Percentiles rank a stretch among this genome's conserved stretches.
phyloP scores from a whole-genome alignment of 495 filamentous ascomycete species.

The Aspergillus saccharolyticus region DNA sequence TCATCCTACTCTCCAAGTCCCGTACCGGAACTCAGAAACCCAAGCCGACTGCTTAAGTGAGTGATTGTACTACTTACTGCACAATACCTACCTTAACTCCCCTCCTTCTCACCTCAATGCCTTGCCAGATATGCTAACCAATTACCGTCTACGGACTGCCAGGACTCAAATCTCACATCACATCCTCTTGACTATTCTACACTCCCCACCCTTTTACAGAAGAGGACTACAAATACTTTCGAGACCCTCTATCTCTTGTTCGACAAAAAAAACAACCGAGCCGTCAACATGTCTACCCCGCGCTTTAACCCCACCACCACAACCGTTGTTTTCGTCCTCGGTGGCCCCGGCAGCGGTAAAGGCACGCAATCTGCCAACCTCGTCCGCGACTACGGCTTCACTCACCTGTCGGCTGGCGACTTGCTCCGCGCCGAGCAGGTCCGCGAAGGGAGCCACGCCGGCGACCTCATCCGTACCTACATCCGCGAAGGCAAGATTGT shows the following conservation, averaged over 20 bases:
- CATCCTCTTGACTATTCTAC: no score
- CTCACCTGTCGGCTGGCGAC: constrained; percentile 89
- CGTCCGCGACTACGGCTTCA: constrained; percentile 85
- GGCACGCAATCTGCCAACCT: constrained; percentile 80
- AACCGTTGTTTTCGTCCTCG: constrained; percentile 70
- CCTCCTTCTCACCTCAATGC: constrained; percentile 3
- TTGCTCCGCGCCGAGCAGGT: constrained; percentile 90
- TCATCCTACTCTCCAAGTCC: constrained; percentile 57
- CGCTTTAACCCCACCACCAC: constrained; percentile 76
- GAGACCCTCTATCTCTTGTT: no score
- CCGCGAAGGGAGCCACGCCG: constrained; percentile 77
- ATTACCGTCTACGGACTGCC: neutral
- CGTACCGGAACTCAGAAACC: constrained; percentile 40
- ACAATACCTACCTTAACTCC: constrained; percentile 2
- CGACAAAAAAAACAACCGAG: constrained; percentile 13
- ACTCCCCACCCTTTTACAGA: no score
- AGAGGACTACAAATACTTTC: no score
- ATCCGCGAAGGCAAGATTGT: constrained; percentile 94
- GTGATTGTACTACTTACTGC: neutral
- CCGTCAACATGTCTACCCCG: constrained; percentile 40
- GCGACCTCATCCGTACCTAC: constrained; percentile 80
- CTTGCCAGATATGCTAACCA: neutral
- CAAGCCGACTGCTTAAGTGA: constrained; percentile 2
- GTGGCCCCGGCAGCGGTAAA: constrained; percentile 53
- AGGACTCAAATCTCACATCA: constrained; percentile 5